These are phyloP conservation scores for Oenanthe javanica DNA, from an alignment of 140 eudicot genomes.

Conservation along the genomic window DNA sequence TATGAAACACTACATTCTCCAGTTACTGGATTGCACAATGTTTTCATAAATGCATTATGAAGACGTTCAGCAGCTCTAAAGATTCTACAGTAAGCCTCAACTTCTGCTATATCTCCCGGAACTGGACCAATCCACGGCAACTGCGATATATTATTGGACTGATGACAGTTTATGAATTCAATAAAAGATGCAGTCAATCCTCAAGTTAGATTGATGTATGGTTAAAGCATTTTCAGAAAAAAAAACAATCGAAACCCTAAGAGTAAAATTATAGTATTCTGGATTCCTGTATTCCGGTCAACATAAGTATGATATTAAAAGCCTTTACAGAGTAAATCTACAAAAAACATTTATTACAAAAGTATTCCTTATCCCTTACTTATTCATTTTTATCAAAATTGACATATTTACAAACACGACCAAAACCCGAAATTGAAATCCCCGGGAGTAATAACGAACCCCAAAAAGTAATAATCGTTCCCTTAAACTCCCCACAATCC, in stretches of 20 bases:
- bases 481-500: too few species aligned
- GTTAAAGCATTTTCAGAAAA: neutral
- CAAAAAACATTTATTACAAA: too few species aligned
- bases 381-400: too few species aligned
- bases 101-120: slow-evolving; percentile 97
- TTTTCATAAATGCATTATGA: slow-evolving; percentile 75
- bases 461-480: neutral
- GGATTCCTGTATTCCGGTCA: neutral
- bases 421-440: too few species aligned
- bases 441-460: too few species aligned
- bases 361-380: too few species aligned
- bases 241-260: neutral
- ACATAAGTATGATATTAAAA: neutral
- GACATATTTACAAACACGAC: too few species aligned
- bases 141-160: slow-evolving; percentile 57
- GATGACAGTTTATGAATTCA: slow-evolving; percentile 23
- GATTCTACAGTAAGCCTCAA: slow-evolving; percentile 97
- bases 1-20: slow-evolving; percentile 93
- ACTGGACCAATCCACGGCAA: slow-evolving; percentile 89
- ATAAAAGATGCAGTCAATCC: neutral
- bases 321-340: neutral
- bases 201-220: slow-evolving; percentile 3
- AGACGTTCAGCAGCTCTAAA: too few species aligned
- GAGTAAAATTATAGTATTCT: too few species aligned
- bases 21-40: slow-evolving; percentile 77